Base-by-base conservation (phyloP, 805 yeast species). In the Starmerella vaccinii region DNA sequence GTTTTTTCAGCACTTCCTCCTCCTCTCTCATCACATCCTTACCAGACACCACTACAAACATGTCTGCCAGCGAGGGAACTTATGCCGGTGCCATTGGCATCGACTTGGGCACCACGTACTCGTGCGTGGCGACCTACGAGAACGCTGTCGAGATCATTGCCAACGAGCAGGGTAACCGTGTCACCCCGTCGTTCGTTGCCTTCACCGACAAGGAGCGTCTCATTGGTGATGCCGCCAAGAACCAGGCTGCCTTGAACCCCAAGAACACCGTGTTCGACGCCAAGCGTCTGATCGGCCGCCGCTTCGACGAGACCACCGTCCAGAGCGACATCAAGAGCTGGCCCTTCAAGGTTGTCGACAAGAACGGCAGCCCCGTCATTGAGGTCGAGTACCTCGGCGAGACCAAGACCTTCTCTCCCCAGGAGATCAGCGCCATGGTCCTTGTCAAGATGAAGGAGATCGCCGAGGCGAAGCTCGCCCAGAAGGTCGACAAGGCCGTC, bases 1-100 rank as follows among this genome's bases (percentile, higher is more conserved):
- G 46, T 49, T 52, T 52, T 51, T 53, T 53, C 49, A 40, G 21
- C 49, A 49, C 46, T 47, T 34, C 38, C 22, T 47, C 49, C 41
- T 39, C n/a, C 46, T 37, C 44, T 50, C 56, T 50, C 49, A 32
- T 44, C 53, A 45, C 53, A 46, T 42, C 27, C 46, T 33, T 44
- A 30, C 45, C 55, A 30, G 39, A 35, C 48, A 51, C 34, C 49
- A 53, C 51, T 56, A 58, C 61, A 35, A 53, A 23, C 40, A 57
- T 57, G 59, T 54, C 59, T 50, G 60, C 68, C 53, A 52, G 63
- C 58, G 96, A 88, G 80, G 95, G 95, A 83, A 92, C 88, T 77
- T 88, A 84, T 83, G 92, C 89, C 81, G 97, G 97, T 84, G 92
- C 92, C 75, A 84, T 87, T 71, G 98, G 98, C 83, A 90, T 90